A percentile compares a stretch with the other conserved stretches of the same genome.
Evolutionary conservation across 441 rosid genomes (phyloP).

Genomic region (Adansonia madagascariensis): DNA sequence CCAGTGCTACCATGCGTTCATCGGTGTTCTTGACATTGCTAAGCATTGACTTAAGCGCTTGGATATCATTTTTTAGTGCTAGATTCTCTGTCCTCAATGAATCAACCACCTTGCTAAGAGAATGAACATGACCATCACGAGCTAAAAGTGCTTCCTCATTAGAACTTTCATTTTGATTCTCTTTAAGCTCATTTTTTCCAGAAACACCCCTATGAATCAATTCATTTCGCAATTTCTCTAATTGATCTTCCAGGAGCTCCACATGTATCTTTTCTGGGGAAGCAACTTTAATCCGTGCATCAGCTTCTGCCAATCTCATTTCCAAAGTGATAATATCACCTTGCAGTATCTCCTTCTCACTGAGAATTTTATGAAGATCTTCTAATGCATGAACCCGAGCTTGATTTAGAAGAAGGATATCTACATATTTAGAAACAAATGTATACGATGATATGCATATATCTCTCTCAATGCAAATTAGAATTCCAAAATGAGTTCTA

Average conservation of each 20-base stretch:
- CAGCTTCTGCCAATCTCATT: constrained; percentile 79
- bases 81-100: constrained; percentile 66
- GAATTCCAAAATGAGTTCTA: constrained; percentile 19
- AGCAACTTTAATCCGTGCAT: constrained; percentile 73
- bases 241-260: constrained; percentile 67
- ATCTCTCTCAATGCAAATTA: constrained; percentile 11
- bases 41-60: constrained; percentile 62
- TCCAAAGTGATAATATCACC: constrained; percentile 71
- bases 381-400: constrained; percentile 78
- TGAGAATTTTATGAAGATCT: constrained; percentile 67
- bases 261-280: constrained; percentile 74
- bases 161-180: constrained; percentile 32
- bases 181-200: constrained; percentile 33
- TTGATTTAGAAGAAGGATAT: constrained; percentile 84
- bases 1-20: constrained; percentile 65
- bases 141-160: constrained; percentile 36
- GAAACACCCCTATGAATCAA: constrained; percentile 44
- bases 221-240: constrained; percentile 67
- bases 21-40: constrained; percentile 56
- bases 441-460: constrained; percentile 6
- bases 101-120: constrained; percentile 66
- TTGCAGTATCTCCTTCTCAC: constrained; percentile 76
- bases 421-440: constrained; percentile 41
- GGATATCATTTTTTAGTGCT: constrained; percentile 65
- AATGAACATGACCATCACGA: constrained; percentile 40